Evolutionary conservation across 805 yeast genomes (phyloP), one percentile per base, ranked within the genome.

Genomic region (Nematodospora valgi): DNA sequence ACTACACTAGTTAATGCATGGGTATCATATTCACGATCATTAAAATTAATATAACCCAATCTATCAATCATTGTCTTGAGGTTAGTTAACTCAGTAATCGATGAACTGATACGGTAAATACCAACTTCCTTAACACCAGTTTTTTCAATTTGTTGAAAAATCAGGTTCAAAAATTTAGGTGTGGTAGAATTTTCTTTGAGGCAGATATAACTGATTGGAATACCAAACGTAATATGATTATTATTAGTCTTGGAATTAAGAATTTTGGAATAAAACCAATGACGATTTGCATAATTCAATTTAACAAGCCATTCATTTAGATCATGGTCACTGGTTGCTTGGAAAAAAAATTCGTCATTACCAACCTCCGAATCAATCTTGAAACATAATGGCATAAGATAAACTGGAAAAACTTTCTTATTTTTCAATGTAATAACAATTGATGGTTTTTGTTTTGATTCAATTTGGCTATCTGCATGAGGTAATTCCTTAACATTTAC

Each of bases 81-180:
- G 28, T 60, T 59, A 31, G 52, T 61, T 43, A 76, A 59, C 23
- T 71, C 74, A 39, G 69, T 62, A 18, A 74, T 44, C 0, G 80
- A 72, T 0, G 80, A 72, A 51, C 78, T 71, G 43, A 74, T 76
- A 55, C 98, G 77, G 56, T 91, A 91, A 10, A 91, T 68, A 12
- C 98, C 98, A 35, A 86, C 85, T 53, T 89, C 97, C 46, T 86
- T 88, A 19, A 91, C 56, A 0, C 98, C 96, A 35, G 89, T 76
- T n/a, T 68, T 60, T 56, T 91, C 98, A 44, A 91, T 84, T 46
- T 82, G 93, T 30, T 70, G 70, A 46, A 88, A 68, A 28, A 91
- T 60, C 38, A 72, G 70, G 23, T 72, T 78, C 38, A 89, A 77
- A 27, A 89, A 75, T 5, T 53, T 59, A 1, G 98, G 98, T 21